Conservation (phyloP, 1,139 yeast genomes). For the Candida smagusa region DNA sequence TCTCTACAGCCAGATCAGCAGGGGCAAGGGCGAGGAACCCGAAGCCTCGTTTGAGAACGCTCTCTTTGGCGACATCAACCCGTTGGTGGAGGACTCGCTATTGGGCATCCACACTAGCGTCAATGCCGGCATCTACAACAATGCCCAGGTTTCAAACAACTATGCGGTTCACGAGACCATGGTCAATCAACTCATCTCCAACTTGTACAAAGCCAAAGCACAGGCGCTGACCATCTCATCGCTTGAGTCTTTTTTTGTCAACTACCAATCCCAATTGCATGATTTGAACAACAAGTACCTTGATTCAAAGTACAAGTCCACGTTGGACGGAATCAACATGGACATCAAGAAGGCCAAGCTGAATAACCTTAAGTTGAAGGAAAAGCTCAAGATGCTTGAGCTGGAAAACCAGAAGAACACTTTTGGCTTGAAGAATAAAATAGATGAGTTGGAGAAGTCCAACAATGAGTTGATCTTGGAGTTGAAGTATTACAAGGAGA, state of each 20-base stretch:
- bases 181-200: constrained; percentile 26
- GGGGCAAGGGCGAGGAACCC: constrained; percentile 1
- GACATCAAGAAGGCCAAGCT: constrained; percentile 20
- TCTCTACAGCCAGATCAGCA: constrained; percentile 20
- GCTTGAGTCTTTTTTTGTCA: constrained; percentile 27
- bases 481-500: constrained; percentile 2
- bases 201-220: constrained; percentile 33
- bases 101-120: constrained; percentile 54
- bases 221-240: constrained; percentile 33
- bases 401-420: constrained; percentile 14
- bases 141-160: constrained; percentile 57
- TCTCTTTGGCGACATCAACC: constrained; percentile 73
- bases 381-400: constrained; percentile 18
- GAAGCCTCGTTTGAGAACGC: constrained; percentile 55
- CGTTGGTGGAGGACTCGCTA: constrained; percentile 58
- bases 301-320: constrained; percentile 21
- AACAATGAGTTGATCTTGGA: constrained; percentile 5
- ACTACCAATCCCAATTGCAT: constrained; percentile 26
- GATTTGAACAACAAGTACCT: constrained; percentile 28
- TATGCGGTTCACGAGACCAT: constrained; percentile 43
- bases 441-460: constrained; percentile 8
- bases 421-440: constrained; percentile 2
- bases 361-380: constrained; percentile 17
- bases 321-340: constrained; percentile 18
- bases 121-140: constrained; percentile 61